Conservation (phyloP, 2,329 filamentous ascomycete genomes). For the Reticulascus tulasneorum region DNA sequence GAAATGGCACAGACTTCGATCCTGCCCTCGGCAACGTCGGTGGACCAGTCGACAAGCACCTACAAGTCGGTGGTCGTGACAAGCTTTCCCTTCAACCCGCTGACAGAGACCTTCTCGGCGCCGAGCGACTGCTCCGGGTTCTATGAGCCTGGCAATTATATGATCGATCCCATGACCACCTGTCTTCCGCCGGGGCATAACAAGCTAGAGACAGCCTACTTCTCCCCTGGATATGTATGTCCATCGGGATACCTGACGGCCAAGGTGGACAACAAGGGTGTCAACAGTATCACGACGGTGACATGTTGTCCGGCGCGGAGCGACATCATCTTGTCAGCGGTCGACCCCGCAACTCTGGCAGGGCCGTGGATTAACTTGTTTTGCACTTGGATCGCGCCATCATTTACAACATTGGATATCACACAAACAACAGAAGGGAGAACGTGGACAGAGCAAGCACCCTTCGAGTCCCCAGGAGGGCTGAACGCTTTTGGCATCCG, state of each 20-base stretch:
- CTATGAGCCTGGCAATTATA: constrained; percentile 10
- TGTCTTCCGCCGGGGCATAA: constrained; percentile 18
- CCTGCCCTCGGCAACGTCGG: not conserved
- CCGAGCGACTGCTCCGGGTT: constrained; percentile 14
- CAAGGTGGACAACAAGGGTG: constrained; percentile 16
- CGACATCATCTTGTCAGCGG: constrained; percentile 16
- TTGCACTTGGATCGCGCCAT: constrained; percentile 19
- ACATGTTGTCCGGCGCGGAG: constrained; percentile 20
- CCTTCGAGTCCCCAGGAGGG: constrained; percentile 12
- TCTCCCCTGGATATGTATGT: constrained; percentile 8
- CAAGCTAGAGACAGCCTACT: constrained; percentile 14
- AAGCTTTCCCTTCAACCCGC: constrained; percentile 13
- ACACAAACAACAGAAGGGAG: constrained; percentile 11
- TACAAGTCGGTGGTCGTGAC: constrained; percentile 6
- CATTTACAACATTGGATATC: constrained; percentile 9
- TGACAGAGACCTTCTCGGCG: constrained; percentile 17
- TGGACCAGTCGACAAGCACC: constrained; percentile 5
- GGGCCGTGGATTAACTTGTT: constrained; percentile 16
- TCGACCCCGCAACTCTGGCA: constrained; percentile 15
- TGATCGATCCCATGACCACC: constrained; percentile 14
- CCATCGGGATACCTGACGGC: constrained; percentile 15
- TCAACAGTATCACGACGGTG: constrained; percentile 20
- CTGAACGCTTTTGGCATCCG: constrained; percentile 20
- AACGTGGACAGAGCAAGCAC: constrained; percentile 7
- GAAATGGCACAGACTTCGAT: constrained; percentile 6